Percentiles rank a stretch among this genome's conserved stretches.
These are phyloP conservation scores for Aspergillus fructus DNA, from an alignment of 2,329 filamentous ascomycete genomes.

Conservation along the genomic window DNA sequence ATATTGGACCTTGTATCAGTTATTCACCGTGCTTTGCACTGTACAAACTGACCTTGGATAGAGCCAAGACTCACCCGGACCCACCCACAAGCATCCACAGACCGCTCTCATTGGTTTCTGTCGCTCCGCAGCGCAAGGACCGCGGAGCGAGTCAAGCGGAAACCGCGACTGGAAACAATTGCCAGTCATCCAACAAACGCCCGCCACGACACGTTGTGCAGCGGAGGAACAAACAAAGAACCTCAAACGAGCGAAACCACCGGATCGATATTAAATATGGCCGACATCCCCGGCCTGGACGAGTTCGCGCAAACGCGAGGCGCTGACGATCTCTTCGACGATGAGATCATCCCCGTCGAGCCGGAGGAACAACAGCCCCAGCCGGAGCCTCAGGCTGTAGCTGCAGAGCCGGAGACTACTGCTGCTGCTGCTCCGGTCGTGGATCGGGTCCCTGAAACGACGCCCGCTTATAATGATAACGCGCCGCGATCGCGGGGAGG, in stretches of 20 bases:
- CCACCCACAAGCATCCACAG: slow-evolving; percentile 19
- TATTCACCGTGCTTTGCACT: no score
- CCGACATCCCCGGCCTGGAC: slow-evolving; percentile 35
- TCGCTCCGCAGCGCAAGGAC: slow-evolving; percentile 20
- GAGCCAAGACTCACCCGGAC: not conserved
- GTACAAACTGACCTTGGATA: not conserved
- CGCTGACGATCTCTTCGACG: slow-evolving; percentile 52
- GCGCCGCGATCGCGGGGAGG: slow-evolving; percentile 30
- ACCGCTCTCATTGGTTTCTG: slow-evolving; percentile 21
- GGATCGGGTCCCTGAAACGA: not conserved
- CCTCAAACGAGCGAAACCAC: not conserved
- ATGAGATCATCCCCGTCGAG: slow-evolving; percentile 49
- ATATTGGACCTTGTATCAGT: no score
- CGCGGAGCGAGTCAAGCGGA: slow-evolving; percentile 13
- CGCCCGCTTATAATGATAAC: slow-evolving; percentile 21
- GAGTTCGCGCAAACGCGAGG: slow-evolving; percentile 52
- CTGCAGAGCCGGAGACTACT: slow-evolving; percentile 12
- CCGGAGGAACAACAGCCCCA: slow-evolving; percentile 27
- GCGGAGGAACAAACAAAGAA: not conserved
- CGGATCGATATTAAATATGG: slow-evolving; percentile 2
- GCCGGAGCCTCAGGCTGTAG: slow-evolving; percentile 17
- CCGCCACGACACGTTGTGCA: slow-evolving; percentile 1
- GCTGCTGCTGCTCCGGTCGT: not conserved
- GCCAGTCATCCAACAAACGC: slow-evolving; percentile 5
- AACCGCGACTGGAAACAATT: slow-evolving; percentile 7